Conservation (phyloP, 106 monocot genomes). For the Ottelia alismoides region DNA sequence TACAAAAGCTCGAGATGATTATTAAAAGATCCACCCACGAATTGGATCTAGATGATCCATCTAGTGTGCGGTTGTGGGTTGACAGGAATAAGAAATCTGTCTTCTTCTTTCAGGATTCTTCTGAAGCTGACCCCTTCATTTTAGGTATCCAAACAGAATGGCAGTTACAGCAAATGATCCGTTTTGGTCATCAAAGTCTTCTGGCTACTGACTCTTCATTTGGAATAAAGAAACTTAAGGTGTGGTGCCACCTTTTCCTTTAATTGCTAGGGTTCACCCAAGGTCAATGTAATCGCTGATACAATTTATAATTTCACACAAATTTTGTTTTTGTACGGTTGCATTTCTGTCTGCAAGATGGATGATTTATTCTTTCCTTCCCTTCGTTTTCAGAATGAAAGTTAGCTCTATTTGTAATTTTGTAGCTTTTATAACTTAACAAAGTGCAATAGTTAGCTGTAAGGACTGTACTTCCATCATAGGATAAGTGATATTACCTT, state of each 20-base stretch:
- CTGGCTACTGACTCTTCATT: conserved; percentile 83
- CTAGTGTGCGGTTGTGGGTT: conserved; percentile 88
- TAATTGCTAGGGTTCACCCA: too few relatives aligned
- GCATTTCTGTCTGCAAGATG: too few relatives aligned
- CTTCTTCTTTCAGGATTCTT: conserved; percentile 83
- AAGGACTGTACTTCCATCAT: conserved; percentile 48
- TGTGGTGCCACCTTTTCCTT: conserved; percentile 11
- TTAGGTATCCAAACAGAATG: conserved; percentile 96
- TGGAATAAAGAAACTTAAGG: conserved; percentile 93
- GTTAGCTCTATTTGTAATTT: too few relatives aligned
- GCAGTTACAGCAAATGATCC: conserved; percentile 92
- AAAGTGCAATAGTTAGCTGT: conserved; percentile 49
- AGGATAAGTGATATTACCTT: too few relatives aligned
- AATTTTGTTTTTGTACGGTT: too few relatives aligned
- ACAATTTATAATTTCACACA: too few relatives aligned
- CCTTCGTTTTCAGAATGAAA: too few relatives aligned
- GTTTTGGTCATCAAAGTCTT: conserved; percentile 85
- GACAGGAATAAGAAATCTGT: conserved; percentile 91
- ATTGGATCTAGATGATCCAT: conserved; percentile 85
- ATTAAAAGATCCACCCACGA: conserved; percentile 95
- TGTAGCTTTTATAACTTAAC: too few relatives aligned
- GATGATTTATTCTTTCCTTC: too few relatives aligned
- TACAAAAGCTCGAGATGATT: conserved; percentile 93
- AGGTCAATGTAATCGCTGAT: too few relatives aligned
- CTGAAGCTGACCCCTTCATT: conserved; percentile 82